Conservation (phyloP, 495 filamentous ascomycete species). For the Venustampulla echinocandica region DNA sequence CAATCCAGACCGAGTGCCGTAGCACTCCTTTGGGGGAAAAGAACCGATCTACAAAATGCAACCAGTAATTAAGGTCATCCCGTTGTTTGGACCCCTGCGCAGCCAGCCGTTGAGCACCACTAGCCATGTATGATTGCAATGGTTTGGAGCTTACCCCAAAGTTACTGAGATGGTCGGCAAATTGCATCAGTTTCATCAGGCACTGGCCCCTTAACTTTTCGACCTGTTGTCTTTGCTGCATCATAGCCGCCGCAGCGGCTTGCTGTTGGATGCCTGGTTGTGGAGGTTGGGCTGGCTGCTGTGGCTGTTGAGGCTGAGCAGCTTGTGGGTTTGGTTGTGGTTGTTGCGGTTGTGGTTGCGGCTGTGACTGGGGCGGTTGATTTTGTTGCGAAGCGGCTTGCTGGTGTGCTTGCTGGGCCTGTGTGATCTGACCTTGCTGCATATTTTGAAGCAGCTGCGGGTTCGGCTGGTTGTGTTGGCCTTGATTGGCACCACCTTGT, state of each 20-base stretch:
- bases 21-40: slow-evolving; percentile 65
- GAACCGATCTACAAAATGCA: slow-evolving; percentile 62
- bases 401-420: slow-evolving; percentile 17
- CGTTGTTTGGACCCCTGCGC: slow-evolving; percentile 44
- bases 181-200: slow-evolving; percentile 56
- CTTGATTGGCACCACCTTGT: slow-evolving; percentile 16
- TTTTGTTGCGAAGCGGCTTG: slow-evolving; percentile 15
- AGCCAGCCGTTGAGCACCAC: slow-evolving; percentile 14
- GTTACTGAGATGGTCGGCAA: slow-evolving; percentile 60
- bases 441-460: slow-evolving; percentile 34
- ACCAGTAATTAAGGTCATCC: slow-evolving; percentile 63
- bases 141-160: slow-evolving; percentile 44
- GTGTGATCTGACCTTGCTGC: slow-evolving; percentile 25
- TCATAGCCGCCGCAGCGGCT: slow-evolving; percentile 31
- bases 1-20: slow-evolving; percentile 50
- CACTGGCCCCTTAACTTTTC: slow-evolving; percentile 48
- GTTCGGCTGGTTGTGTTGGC: slow-evolving; percentile 34
- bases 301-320: slow-evolving; percentile 31
- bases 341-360: slow-evolving; percentile 25
- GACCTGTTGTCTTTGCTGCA: slow-evolving; percentile 39
- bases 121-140: slow-evolving; percentile 20
- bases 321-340: slow-evolving; percentile 35
- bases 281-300: slow-evolving; percentile 25
- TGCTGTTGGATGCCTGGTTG: slow-evolving; percentile 26
- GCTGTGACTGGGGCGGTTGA: slow-evolving; percentile 39